phyloP scores from a whole-genome alignment of 179 eudicot species.

The Nepenthes alata region DNA sequence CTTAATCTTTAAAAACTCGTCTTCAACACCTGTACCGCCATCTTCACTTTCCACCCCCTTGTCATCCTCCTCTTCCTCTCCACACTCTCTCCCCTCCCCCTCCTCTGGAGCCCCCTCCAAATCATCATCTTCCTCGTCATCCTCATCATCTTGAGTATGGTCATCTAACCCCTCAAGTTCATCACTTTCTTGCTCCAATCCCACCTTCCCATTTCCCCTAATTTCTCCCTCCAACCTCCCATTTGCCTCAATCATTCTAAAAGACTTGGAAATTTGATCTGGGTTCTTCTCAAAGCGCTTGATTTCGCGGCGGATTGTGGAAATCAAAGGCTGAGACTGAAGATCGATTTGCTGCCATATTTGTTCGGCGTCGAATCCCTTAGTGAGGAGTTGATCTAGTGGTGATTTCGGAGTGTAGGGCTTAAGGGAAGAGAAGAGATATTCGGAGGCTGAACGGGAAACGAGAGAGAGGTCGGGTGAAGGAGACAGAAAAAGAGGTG shows the following conservation, averaged over 20 bases:
- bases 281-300: conserved; percentile 52
- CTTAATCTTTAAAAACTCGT: conserved; percentile 60
- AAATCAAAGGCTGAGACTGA: conserved; percentile 52
- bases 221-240: conserved; percentile 2
- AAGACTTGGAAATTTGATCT: conserved; percentile 24
- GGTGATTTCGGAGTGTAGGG: conserved; percentile 60
- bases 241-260: conserved; percentile 16
- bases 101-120: conserved; percentile 11
- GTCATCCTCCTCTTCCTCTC: conserved; percentile 18
- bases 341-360: conserved; percentile 92
- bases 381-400: conserved; percentile 36
- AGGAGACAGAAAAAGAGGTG: conserved; percentile 50
- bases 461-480: conserved; percentile 38
- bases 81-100: conserved; percentile 16
- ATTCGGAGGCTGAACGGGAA: conserved; percentile 46
- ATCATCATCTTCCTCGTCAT: conserved; percentile 14
- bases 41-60: conserved; percentile 22
- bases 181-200: conserved; percentile 12
- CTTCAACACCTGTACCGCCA: conserved; percentile 47
- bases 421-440: conserved; percentile 39
- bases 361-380: conserved; percentile 84
- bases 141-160: conserved; percentile 11
- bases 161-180: conserved; percentile 11
- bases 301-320: conserved; percentile 39
- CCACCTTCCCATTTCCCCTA: conserved; percentile 6